Conservation (phyloP, 2,329 filamentous ascomycete genomes). For the Neopestalotiopsis rosae region DNA sequence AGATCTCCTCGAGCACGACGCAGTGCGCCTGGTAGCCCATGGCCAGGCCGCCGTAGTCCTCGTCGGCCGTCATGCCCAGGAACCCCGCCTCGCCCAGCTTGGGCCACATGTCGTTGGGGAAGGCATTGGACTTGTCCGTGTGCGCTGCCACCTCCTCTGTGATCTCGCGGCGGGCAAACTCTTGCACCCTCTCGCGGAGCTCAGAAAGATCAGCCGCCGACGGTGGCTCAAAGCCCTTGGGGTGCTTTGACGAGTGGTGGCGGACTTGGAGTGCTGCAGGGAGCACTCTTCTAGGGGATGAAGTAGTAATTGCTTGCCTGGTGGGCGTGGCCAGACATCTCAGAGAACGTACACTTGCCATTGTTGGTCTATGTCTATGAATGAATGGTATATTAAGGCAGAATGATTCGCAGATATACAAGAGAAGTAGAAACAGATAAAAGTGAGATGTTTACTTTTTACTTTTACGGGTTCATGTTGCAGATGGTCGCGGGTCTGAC, state of each 20-base stretch:
- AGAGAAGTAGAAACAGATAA: too few species aligned
- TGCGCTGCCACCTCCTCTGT: slow-evolving; percentile 78
- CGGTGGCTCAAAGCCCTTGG: slow-evolving; percentile 70
- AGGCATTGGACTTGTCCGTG: slow-evolving; percentile 87
- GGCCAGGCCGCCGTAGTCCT: slow-evolving; percentile 85
- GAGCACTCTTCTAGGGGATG: slow-evolving; percentile 19
- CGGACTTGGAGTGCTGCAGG: slow-evolving; percentile 38
- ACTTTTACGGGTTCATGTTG: neutral
- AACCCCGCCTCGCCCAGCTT: slow-evolving; percentile 93
- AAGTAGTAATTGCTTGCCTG: slow-evolving; percentile 16
- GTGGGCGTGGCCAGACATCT: slow-evolving; percentile 42
- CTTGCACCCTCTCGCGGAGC: slow-evolving; percentile 82
- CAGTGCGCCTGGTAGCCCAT: slow-evolving; percentile 98
- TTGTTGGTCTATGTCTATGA: slow-evolving; percentile 27
- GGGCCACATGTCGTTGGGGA: slow-evolving; percentile 89
- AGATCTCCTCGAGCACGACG: slow-evolving; percentile 93
- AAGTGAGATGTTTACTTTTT: neutral
- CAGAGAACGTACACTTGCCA: slow-evolving; percentile 47
- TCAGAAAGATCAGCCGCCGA: slow-evolving; percentile 77
- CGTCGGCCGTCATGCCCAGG: slow-evolving; percentile 90
- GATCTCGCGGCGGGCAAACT: slow-evolving; percentile 89
- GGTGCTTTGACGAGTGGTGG: slow-evolving; percentile 66
- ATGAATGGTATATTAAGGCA: slow-evolving; percentile 17
- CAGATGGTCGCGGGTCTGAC: slow-evolving; percentile 8
- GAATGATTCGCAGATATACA: neutral